Percentiles rank a stretch among this genome's conserved stretches.
These are phyloP conservation scores for Fusarium sororula DNA, from an alignment of 2,329 filamentous ascomycete genomes.

Conservation along the genomic window DNA sequence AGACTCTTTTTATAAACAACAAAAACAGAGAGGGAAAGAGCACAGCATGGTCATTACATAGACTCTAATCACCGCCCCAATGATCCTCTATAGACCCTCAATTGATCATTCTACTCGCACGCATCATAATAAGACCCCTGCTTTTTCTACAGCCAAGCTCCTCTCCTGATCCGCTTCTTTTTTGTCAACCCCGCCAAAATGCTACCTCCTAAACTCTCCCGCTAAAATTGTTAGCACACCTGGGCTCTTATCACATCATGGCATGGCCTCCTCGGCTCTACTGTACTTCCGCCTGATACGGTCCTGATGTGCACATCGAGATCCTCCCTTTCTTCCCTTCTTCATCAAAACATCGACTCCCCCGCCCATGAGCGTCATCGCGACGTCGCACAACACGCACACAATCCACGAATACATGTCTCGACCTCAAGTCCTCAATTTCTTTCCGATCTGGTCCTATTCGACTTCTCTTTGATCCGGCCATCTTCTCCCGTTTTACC, in stretches of 20 bases:
- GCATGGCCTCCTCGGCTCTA: slow-evolving; percentile 8
- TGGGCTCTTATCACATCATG: slow-evolving; percentile 25
- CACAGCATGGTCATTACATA: background rate
- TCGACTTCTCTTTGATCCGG: slow-evolving; percentile 4
- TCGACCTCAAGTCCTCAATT: slow-evolving; percentile 9
- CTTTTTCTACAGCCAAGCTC: background rate
- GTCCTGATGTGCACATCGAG: slow-evolving; percentile 33
- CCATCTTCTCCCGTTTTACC: background rate
- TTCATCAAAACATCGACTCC: slow-evolving; percentile 6
- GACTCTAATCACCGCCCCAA: background rate
- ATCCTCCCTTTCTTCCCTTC: slow-evolving; percentile 20
- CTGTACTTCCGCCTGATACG: slow-evolving; percentile 15
- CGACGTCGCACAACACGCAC: slow-evolving; percentile 24
- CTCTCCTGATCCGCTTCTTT: slow-evolving; percentile 29
- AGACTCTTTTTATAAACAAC: background rate
- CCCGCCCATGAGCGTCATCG: slow-evolving; percentile 31
- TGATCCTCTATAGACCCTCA: background rate
- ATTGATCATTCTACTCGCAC: slow-evolving; percentile 6
- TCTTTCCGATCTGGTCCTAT: slow-evolving; percentile 5
- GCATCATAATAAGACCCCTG: slow-evolving; percentile 8
- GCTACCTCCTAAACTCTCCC: slow-evolving; percentile 6
- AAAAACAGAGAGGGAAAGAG: background rate
- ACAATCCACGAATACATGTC: slow-evolving; percentile 25
- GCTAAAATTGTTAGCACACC: slow-evolving; percentile 27
- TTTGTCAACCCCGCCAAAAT: slow-evolving; percentile 38